These are phyloP conservation scores for Russula olivacea DNA, from an alignment of 768 basidiomycete genomes.

Conservation along the genomic window DNA sequence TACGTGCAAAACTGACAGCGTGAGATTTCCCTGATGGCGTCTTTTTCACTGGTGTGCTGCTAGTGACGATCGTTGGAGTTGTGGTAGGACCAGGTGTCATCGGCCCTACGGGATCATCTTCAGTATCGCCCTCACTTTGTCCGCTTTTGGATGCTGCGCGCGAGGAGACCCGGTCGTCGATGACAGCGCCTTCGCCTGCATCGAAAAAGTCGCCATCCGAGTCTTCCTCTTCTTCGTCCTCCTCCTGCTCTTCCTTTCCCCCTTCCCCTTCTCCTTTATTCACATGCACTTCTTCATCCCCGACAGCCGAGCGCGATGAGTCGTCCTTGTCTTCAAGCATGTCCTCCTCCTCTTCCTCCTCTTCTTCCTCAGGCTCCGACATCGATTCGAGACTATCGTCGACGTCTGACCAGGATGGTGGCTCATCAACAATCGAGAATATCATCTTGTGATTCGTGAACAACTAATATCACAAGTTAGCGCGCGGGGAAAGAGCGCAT, in stretches of 20 bases:
- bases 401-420: slow-evolving; percentile 74
- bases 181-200: slow-evolving; percentile 32
- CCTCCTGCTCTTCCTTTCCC: slow-evolving; percentile 12
- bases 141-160: slow-evolving; percentile 34
- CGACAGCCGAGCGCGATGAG: slow-evolving; percentile 7
- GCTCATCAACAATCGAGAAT: slow-evolving; percentile 84
- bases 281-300: slow-evolving; percentile 27
- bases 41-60: slow-evolving; percentile 18
- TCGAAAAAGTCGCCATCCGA: slow-evolving; percentile 50
- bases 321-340: slow-evolving; percentile 39
- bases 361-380: slow-evolving; percentile 69
- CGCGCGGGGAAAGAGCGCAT: neutral
- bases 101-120: slow-evolving; percentile 66
- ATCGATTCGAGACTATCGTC: slow-evolving; percentile 78
- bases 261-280: neutral
- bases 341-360: slow-evolving; percentile 46
- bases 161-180: slow-evolving; percentile 39
- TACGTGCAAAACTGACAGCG: slow-evolving; percentile 32
- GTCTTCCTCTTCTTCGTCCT: slow-evolving; percentile 33
- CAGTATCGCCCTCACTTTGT: slow-evolving; percentile 57
- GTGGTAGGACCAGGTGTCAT: slow-evolving; percentile 54
- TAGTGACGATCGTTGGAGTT: slow-evolving; percentile 21
- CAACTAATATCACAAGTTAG: slow-evolving; percentile 33
- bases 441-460: slow-evolving; percentile 51
- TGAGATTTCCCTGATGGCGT: slow-evolving; percentile 28